phyloP scores from a whole-genome alignment of 495 filamentous ascomycete species.

The Lasiosphaeria miniovina region DNA sequence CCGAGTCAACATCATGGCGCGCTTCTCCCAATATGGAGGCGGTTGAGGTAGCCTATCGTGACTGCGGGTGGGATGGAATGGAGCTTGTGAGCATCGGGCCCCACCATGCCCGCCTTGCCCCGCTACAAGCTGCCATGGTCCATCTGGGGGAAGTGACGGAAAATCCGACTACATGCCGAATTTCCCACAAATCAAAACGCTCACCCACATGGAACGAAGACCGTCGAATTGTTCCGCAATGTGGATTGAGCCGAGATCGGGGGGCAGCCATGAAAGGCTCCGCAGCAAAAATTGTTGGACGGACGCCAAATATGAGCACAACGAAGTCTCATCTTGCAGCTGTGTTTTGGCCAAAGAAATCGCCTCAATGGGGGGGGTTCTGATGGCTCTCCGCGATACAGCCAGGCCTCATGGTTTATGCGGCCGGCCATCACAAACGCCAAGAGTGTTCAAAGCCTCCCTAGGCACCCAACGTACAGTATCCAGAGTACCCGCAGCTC shows the following conservation, averaged over 20 bases:
- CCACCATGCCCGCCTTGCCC: constrained; percentile 26
- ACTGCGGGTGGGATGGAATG: neutral
- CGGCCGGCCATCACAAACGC: too few species aligned
- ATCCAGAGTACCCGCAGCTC: too few species aligned
- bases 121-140: constrained; percentile 6
- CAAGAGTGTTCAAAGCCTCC: too few species aligned
- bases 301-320: too few species aligned
- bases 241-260: neutral
- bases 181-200: constrained; percentile 30
- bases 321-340: too few species aligned
- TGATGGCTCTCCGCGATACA: too few species aligned
- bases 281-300: too few species aligned
- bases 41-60: neutral
- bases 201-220: neutral
- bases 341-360: too few species aligned
- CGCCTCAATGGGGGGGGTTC: too few species aligned
- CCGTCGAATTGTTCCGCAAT: neutral
- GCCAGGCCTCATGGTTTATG: too few species aligned
- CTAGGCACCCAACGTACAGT: too few species aligned
- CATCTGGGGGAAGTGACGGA: neutral
- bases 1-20: constrained; percentile 13
- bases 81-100: neutral
- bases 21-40: neutral
- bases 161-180: constrained; percentile 14
- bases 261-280: neutral